phyloP scores from a whole-genome alignment of 306 rosid species.

The Casuarina equisetifolia region DNA sequence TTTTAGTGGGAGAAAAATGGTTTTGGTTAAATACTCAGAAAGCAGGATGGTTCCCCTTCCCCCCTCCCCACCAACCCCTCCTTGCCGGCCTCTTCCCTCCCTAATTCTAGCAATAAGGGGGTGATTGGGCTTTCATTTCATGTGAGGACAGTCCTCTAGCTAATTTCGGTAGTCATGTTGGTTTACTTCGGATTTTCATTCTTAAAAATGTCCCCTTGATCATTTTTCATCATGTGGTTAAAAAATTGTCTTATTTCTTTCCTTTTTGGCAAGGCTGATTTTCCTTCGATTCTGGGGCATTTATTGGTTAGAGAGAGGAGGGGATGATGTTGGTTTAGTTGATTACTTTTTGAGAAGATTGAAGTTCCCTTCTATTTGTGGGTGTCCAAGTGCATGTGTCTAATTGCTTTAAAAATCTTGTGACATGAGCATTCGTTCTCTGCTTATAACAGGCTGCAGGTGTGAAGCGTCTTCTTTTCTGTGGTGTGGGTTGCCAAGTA shows the following conservation, averaged over 20 bases:
- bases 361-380: neutral
- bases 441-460: slow-evolving; percentile 75
- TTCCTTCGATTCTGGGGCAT: neutral
- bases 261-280: neutral
- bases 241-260: neutral
- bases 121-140: slow-evolving; percentile 1
- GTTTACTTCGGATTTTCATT: neutral
- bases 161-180: neutral
- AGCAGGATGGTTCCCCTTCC: neutral
- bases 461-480: slow-evolving; percentile 95
- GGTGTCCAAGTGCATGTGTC: no score
- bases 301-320: no score
- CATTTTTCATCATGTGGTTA: neutral
- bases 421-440: slow-evolving; percentile 8
- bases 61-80: no score
- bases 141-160: neutral
- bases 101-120: neutral
- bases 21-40: neutral
- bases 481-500: slow-evolving; percentile 99
- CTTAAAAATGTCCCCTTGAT: neutral
- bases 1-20: neutral
- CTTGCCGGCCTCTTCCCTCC: neutral
- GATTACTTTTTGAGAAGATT: neutral
- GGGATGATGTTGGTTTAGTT: neutral
- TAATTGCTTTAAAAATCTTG: neutral